Evolutionary conservation across 306 rosid genomes (phyloP).

Genomic region (Pyrus betulifolia): DNA sequence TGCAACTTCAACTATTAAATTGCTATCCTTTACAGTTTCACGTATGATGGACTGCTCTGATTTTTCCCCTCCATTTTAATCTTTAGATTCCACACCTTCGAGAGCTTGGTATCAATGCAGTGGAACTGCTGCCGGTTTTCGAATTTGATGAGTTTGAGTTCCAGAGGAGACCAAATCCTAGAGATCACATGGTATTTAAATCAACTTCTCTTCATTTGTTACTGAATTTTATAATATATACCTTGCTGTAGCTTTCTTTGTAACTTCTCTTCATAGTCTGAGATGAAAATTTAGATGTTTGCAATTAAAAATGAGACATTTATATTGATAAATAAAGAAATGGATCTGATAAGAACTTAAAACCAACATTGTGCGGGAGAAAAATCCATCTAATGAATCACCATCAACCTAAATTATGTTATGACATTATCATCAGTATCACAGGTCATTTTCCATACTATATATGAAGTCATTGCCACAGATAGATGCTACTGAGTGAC

Average conservation of each 20-base stretch:
- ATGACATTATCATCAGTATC: no score
- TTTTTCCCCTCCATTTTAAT: conserved; percentile 5
- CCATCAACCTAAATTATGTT: no score
- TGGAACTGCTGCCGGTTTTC: conserved; percentile 80
- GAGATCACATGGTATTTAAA: conserved; percentile 86
- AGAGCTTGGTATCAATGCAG: conserved; percentile 93
- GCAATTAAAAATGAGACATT: no score
- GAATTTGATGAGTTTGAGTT: conserved; percentile 94
- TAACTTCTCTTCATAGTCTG: neutral
- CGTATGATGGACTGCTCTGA: neutral
- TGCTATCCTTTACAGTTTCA: no score
- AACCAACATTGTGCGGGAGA: no score
- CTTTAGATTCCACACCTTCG: conserved; percentile 87
- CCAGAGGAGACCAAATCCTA: conserved; percentile 77
- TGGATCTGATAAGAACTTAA: no score
- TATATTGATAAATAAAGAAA: no score
- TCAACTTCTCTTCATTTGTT: neutral
- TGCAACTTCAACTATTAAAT: neutral
- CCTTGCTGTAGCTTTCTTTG: neutral
- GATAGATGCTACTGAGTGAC: neutral
- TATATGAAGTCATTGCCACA: neutral
- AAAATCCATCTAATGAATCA: no score
- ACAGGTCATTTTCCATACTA: no score
- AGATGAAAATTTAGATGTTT: neutral
- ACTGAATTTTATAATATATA: neutral